Evolutionary conservation across 306 rosid genomes (phyloP).

Genomic region (Sophora flavescens): DNA sequence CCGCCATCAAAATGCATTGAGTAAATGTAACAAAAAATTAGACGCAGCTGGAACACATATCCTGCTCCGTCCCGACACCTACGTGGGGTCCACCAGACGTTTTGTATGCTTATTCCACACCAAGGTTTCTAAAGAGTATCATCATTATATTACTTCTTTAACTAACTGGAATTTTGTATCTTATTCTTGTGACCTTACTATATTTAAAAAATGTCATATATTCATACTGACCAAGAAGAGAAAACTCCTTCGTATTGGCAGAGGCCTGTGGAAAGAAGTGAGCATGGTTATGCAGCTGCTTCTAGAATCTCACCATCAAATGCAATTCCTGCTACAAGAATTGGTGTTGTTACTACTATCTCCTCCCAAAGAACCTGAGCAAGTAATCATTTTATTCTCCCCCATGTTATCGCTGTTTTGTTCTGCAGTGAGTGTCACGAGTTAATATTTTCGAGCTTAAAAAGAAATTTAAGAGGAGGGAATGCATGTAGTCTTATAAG

Average conservation of each 20-base stretch:
- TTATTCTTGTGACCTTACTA: no score
- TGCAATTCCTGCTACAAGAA: slow-evolving; percentile 61
- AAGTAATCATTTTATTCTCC: slow-evolving; percentile 49
- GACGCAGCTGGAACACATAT: slow-evolving; percentile 95
- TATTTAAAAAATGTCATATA: no score
- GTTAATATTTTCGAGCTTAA: slow-evolving; percentile 1
- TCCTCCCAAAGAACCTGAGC: slow-evolving; percentile 82
- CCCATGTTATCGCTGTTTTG: slow-evolving; percentile 31
- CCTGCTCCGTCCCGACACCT: slow-evolving; percentile 93
- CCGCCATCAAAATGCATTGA: slow-evolving; percentile 64
- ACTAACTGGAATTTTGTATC: no score
- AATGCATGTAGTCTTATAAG: background rate
- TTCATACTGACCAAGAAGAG: slow-evolving; percentile 54
- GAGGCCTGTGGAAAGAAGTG: slow-evolving; percentile 75
- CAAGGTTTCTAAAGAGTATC: no score
- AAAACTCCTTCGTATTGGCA: slow-evolving; percentile 70
- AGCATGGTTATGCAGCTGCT: slow-evolving; percentile 55
- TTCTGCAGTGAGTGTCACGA: background rate
- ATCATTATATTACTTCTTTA: no score
- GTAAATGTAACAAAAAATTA: slow-evolving; percentile 86
- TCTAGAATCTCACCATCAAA: slow-evolving; percentile 60
- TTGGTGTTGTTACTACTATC: slow-evolving; percentile 52
- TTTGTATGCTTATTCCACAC: no score
- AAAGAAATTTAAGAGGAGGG: slow-evolving; percentile 3
- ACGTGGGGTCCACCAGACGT: slow-evolving; percentile 70